phyloP scores from a whole-genome alignment of 192 early-diverging fungal genomes.

The Geosiphon pyriformis region DNA sequence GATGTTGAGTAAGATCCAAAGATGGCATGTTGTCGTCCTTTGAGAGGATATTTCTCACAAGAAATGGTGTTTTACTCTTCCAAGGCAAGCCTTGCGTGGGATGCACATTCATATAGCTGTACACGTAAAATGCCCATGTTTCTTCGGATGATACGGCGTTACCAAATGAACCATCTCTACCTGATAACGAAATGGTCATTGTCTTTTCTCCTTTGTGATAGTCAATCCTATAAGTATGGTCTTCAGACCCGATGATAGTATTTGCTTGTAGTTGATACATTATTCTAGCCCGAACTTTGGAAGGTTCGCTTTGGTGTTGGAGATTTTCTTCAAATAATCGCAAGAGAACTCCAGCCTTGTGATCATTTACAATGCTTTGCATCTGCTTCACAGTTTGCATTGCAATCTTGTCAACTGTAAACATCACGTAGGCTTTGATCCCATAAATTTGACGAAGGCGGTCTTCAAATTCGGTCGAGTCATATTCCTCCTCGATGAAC shows the following conservation, averaged over 20 bases:
- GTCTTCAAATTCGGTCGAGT: slow-evolving; percentile 82
- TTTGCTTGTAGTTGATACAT: slow-evolving; percentile 69
- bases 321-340: slow-evolving; percentile 59
- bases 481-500: slow-evolving; percentile 78
- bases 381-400: slow-evolving; percentile 72
- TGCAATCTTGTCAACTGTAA: slow-evolving; percentile 87
- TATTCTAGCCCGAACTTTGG: slow-evolving; percentile 60
- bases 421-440: slow-evolving; percentile 82
- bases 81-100: slow-evolving; percentile 71
- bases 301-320: slow-evolving; percentile 33
- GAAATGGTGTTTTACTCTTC: slow-evolving; percentile 63
- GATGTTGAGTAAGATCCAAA: no score
- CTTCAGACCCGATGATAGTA: slow-evolving; percentile 66
- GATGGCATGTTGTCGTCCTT: no score
- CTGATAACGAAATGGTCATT: slow-evolving; percentile 78
- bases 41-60: slow-evolving; percentile 57
- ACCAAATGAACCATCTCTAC: slow-evolving; percentile 83
- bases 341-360: slow-evolving; percentile 56
- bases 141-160: slow-evolving; percentile 81
- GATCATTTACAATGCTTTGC: slow-evolving; percentile 61
- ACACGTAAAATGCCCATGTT: slow-evolving; percentile 92
- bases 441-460: slow-evolving; percentile 77
- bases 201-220: slow-evolving; percentile 55
- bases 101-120: slow-evolving; percentile 86
- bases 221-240: slow-evolving; percentile 77